Conservation (phyloP, 78 protist species). For the Creolimax fragrantissima region DNA sequence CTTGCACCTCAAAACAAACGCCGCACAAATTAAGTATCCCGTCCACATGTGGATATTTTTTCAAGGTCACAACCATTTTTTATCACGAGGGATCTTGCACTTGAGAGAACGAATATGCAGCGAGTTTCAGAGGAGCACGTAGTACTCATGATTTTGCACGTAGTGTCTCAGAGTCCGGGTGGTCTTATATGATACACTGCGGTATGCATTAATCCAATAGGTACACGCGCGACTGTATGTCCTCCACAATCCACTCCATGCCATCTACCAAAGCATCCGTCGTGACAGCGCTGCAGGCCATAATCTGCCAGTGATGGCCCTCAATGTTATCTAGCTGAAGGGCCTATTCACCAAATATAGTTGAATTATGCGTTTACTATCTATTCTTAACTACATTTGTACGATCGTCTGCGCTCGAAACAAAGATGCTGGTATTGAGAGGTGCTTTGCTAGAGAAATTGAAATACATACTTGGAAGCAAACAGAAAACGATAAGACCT, state of each 20-base stretch:
- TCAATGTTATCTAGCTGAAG: slow-evolving; percentile 47
- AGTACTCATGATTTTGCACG: too few relatives aligned
- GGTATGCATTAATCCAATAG: not conserved
- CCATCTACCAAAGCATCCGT: slow-evolving; percentile 86
- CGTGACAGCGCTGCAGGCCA: slow-evolving; percentile 80
- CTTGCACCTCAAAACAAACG: too few relatives aligned
- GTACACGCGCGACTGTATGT: slow-evolving; percentile 81
- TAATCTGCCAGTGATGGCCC: slow-evolving; percentile 72
- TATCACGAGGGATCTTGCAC: too few relatives aligned
- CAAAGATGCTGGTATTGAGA: not conserved
- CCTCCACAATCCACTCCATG: slow-evolving; percentile 90
- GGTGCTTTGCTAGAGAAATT: not conserved
- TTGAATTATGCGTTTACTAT: not conserved
- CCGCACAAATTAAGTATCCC: too few relatives aligned
- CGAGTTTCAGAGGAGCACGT: too few relatives aligned
- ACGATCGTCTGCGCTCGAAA: not conserved
- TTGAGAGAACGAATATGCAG: too few relatives aligned
- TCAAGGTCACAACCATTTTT: too few relatives aligned
- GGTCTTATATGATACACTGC: too few relatives aligned
- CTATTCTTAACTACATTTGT: too few relatives aligned
- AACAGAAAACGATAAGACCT: not conserved
- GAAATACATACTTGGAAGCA: not conserved
- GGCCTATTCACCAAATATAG: not conserved
- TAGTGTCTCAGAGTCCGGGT: too few relatives aligned
- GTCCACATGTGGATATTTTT: too few relatives aligned